phyloP scores from a whole-genome alignment of 441 rosid species.

The Oxalis stricta region DNA sequence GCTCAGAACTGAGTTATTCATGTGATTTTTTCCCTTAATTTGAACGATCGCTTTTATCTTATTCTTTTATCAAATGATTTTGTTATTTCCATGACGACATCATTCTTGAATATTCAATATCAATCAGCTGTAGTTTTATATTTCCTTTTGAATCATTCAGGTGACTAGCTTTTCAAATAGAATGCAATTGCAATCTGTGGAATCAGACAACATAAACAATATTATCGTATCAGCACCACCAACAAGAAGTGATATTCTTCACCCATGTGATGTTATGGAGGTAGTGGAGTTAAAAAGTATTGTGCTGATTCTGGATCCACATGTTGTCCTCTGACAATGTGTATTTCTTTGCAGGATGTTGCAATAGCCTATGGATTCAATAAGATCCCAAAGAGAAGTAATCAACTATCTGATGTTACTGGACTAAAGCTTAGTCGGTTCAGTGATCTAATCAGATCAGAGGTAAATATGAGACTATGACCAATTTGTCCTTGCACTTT shows the following conservation, averaged over 20 bases:
- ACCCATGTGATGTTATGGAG: conserved; percentile 97
- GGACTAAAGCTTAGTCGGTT: conserved; percentile 11
- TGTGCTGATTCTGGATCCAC: background rate
- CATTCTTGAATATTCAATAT: background rate
- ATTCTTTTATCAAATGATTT: too few relatives aligned
- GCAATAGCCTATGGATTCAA: conserved; percentile 93
- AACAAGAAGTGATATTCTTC: conserved; percentile 87
- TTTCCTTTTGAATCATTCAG: conserved; percentile 21
- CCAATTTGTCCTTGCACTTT: background rate
- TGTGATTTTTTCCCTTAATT: too few relatives aligned
- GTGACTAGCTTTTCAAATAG: conserved; percentile 61
- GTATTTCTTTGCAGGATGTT: conserved; percentile 48
- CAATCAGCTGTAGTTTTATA: background rate
- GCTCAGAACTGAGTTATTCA: too few relatives aligned
- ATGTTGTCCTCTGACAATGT: conserved; percentile 2
- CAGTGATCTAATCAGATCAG: conserved; percentile 66
- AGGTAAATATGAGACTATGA: conserved; percentile 28
- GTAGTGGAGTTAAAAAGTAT: conserved; percentile 20
- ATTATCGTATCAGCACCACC: conserved; percentile 74
- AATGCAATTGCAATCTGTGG: conserved; percentile 73
- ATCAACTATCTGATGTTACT: background rate
- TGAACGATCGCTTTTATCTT: too few relatives aligned
- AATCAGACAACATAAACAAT: conserved; percentile 21
- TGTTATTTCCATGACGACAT: background rate
- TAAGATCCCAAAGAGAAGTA: conserved; percentile 45